Conservation (phyloP, 179 eudicot genomes). For the Spinacia oleracea region DNA sequence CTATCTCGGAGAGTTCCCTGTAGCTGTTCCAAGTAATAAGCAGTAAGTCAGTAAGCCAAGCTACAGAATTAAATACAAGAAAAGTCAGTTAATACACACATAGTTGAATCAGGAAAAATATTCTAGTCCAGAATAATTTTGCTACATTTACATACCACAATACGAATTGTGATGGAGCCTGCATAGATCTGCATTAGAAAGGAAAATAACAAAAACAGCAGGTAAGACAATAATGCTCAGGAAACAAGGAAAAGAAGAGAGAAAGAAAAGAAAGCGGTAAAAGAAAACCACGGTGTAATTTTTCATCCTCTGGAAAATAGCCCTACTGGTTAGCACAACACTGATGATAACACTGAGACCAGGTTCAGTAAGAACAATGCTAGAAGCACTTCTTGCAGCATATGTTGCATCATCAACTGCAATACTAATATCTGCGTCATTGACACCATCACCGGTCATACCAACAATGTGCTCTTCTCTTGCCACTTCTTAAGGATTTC, state of each 20-base stretch:
- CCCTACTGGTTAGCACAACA: no score
- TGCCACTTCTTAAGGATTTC: constrained; percentile 61
- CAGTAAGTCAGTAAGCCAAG: constrained; percentile 83
- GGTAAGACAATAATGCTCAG: not conserved
- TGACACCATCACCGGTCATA: constrained; percentile 78
- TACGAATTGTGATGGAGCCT: constrained; percentile 74
- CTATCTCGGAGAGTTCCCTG: constrained; percentile 73
- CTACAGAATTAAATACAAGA: constrained; percentile 30
- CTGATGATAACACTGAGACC: no score
- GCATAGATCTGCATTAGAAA: constrained; percentile 55
- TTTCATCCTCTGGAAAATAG: no score
- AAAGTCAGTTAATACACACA: not conserved
- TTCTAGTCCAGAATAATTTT: not conserved
- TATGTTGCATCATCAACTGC: constrained; percentile 74
- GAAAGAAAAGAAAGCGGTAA: not conserved
- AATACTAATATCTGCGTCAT: constrained; percentile 70
- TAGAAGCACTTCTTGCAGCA: constrained; percentile 71
- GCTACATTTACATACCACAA: constrained; percentile 51
- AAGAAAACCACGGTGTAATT: constrained; percentile 56
- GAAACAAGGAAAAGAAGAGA: not conserved
- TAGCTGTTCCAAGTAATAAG: constrained; percentile 72
- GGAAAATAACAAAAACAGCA: not conserved
- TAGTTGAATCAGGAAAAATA: not conserved
- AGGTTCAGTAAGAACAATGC: no score
- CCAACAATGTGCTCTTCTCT: constrained; percentile 70